Evolutionary conservation across 306 rosid genomes (phyloP), one percentile per base, ranked within the genome.

Genomic region (Arachis hypogaea): DNA sequence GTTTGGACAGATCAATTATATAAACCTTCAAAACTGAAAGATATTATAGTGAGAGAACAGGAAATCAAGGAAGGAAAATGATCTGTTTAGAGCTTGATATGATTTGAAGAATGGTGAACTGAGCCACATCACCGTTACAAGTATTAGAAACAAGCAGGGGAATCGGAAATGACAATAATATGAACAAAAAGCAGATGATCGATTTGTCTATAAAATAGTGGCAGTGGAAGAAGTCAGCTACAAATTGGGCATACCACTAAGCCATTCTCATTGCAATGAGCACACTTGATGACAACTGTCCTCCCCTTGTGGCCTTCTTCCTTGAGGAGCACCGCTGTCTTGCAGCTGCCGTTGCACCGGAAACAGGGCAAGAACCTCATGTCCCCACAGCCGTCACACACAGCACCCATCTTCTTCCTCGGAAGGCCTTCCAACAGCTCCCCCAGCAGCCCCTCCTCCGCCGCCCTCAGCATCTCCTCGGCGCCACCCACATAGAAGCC

Each of bases 321-420:
- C 52, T 49, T 69, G 74, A 54, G 62, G 42, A 28, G 7, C 18
- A 36, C 74, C 68, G n/a, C 36, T 16, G 87, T 75, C 66, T 93
- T 93, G 9, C 91, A 89, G 43, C 98, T 93, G 51, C 98, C 98
- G 72, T 77, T 91, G 58, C 98, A 93, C 4, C 60, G 82, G 43
- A 85, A 86, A 63, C 98, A 93, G 0, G 97, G 98, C 82, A 91
- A 71, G 72, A 93, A 93, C 51, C 88, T 88, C 54, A 88, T 87
- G 47, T 88, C 90, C 33, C 93, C 98, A 66, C 98, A 93, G 4
- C 97, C 98, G 4, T 88, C 89, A 56, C 98, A 93, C 4, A 89
- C 88, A 12, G 79, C 79, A 43, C 93, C 96, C 51, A 72, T 69
- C 43, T 44, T 73, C 44, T 85, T 86, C 69, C 85, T 87, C 0